Percentiles rank a stretch among this genome's conserved stretches.
Evolutionary conservation across 2,329 filamentous ascomycete genomes (phyloP).

Genomic region (Fusarium duplospermum): DNA sequence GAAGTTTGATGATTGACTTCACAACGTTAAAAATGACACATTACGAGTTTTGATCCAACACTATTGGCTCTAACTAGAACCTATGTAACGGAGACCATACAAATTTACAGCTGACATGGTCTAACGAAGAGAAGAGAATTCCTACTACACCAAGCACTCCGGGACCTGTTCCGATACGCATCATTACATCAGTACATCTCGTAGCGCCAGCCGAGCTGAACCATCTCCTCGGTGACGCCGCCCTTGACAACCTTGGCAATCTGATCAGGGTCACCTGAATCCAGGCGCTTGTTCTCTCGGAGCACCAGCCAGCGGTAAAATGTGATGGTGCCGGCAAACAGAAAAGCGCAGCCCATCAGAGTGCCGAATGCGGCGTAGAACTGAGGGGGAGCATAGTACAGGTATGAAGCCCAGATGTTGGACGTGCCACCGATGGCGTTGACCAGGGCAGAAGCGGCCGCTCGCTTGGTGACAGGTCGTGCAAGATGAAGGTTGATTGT

Average conservation of each 20-base stretch:
- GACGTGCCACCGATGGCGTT: slow-evolving; percentile 52
- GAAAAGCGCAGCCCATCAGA: slow-evolving; percentile 48
- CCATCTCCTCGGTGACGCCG: slow-evolving; percentile 57
- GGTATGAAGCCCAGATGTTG: slow-evolving; percentile 51
- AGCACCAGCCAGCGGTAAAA: slow-evolving; percentile 52
- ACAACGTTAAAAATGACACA: not conserved
- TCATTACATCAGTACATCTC: slow-evolving; percentile 54
- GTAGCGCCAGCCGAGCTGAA: slow-evolving; percentile 55
- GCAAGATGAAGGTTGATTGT: slow-evolving; percentile 56
- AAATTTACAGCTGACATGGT: not conserved
- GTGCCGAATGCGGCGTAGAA: slow-evolving; percentile 56
- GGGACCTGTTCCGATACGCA: not conserved
- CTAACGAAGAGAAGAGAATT: not conserved
- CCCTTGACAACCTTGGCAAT: slow-evolving; percentile 54
- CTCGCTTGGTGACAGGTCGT: slow-evolving; percentile 55
- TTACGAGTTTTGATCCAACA: not conserved
- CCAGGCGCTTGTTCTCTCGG: slow-evolving; percentile 53
- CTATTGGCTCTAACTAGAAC: not conserved
- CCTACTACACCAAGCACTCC: not conserved
- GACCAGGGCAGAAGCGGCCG: slow-evolving; percentile 54
- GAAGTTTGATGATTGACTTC: not conserved
- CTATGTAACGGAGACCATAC: not conserved
- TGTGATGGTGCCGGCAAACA: slow-evolving; percentile 50
- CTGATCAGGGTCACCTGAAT: slow-evolving; percentile 49
- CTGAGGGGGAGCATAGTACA: slow-evolving; percentile 52